Base-by-base conservation (phyloP, 345 rosid genomes). In the Raphanus raphanistrum region DNA sequence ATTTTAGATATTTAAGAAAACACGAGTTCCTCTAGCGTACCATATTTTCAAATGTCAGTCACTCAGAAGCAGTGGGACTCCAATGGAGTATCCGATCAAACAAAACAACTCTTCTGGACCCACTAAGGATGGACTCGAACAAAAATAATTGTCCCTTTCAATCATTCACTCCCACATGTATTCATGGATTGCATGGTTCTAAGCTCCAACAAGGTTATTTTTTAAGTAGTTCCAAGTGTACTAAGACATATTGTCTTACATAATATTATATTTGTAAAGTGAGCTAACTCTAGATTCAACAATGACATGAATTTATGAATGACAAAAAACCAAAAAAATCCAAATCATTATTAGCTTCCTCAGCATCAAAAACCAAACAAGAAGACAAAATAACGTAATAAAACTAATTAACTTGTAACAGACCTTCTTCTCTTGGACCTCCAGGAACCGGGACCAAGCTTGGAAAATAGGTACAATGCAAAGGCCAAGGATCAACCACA, bases 1-100 rank as follows among this genome's bases (percentile, higher is more conserved):
- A 65, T 58, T 75, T 58, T 41, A 32, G 66, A 59, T 54, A 65
- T 61, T 28, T 48, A 13, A 36, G n/a, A 64, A 74, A 65, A 55
- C 78, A 65, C 43, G 58, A 66, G 72, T 66, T 74, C 43, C 57
- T 57, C 21, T 38, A n/a, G 38, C 72, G 32, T 57, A 57, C 72
- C 59, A 66, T 57, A 3, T 74, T 29, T 61, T 62, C 11, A 55
- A 32, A 48, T 43, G 61, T 59, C 78, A 66, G 41, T 16, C 55
- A 73, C 57, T 57, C 15, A 28, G 66, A 41, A 36, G n/a, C 8
- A 31, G 38, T 57, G 32, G 5, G 59, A 43, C 43, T 66, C 63
- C 26, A 17, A 26, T 35, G 52, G 17, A 26, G 71, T 38, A 57
- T 16, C 33, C 33, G 43, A 66, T 26, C 78, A 57, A 66, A 65